phyloP scores from a whole-genome alignment of 192 early-diverging fungal genomes.

The Physocladia obscura region DNA sequence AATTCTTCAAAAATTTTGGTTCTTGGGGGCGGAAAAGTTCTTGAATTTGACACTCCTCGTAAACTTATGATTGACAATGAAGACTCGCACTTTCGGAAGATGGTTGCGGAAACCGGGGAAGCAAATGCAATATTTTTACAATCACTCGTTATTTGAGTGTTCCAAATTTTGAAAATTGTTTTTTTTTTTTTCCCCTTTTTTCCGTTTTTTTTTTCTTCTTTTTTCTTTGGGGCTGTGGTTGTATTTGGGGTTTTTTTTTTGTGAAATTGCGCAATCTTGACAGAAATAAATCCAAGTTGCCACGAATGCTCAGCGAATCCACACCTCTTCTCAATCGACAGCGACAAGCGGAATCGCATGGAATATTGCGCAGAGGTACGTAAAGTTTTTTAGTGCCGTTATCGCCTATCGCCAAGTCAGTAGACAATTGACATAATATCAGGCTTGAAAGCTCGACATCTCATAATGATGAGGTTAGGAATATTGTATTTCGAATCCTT shows the following conservation, averaged over 20 bases:
- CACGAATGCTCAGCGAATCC: not conserved
- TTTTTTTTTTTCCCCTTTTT: too few species aligned
- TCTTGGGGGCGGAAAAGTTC: conserved; percentile 39
- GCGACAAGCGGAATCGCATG: not conserved
- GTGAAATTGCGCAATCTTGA: not conserved
- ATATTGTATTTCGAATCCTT: not conserved
- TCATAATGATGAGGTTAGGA: conserved; percentile 31
- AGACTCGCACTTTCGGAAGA: conserved; percentile 48
- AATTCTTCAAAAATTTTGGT: conserved; percentile 47
- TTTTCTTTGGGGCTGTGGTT: too few species aligned
- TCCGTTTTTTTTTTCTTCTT: too few species aligned
- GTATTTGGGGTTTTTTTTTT: not conserved
- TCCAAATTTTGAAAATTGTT: too few species aligned
- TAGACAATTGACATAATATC: not conserved
- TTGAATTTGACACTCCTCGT: conserved; percentile 56
- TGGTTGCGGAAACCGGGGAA: conserved; percentile 71
- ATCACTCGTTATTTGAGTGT: too few species aligned
- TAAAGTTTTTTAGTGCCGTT: not conserved
- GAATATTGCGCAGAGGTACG: not conserved
- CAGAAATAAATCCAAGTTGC: not conserved
- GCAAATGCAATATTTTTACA: conserved; percentile 35
- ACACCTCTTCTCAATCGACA: not conserved
- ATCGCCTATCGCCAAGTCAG: not conserved
- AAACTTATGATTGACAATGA: conserved; percentile 42
- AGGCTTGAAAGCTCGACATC: conserved; percentile 26